Evolutionary conservation across 441 rosid genomes (phyloP).

Genomic region (Adansonia rubrostipa): DNA sequence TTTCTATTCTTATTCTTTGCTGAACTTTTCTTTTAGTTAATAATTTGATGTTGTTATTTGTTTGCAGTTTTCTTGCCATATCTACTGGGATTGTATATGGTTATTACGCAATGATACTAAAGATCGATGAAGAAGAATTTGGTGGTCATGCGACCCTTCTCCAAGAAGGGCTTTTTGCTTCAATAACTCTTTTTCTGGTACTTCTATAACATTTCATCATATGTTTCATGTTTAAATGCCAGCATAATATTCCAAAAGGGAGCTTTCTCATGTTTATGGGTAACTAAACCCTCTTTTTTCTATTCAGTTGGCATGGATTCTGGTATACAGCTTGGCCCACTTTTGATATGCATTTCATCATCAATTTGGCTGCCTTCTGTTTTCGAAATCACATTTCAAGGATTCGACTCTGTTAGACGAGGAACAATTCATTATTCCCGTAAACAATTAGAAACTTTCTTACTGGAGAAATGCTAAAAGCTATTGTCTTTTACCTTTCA

Average conservation of each 20-base stretch:
- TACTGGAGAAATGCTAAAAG: constrained; percentile 24
- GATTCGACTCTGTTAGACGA: constrained; percentile 21
- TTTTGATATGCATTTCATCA: constrained; percentile 46
- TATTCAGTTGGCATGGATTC: constrained; percentile 87
- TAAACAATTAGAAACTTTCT: constrained; percentile 32
- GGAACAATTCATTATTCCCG: constrained; percentile 28
- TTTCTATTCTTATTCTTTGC: neutral
- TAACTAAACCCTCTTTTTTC: constrained; percentile 27
- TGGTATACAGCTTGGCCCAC: constrained; percentile 90
- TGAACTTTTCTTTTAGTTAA: neutral
- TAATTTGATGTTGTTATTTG: neutral
- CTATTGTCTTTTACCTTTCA: constrained; percentile 27
- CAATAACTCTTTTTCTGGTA: constrained; percentile 79
- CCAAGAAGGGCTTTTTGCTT: constrained; percentile 91
- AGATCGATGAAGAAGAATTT: constrained; percentile 85
- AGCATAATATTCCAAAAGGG: neutral
- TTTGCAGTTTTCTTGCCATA: constrained; percentile 67
- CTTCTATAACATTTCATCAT: neutral
- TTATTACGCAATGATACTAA: constrained; percentile 75
- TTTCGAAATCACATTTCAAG: constrained; percentile 21
- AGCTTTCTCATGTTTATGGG: constrained; percentile 18
- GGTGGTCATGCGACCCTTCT: constrained; percentile 95
- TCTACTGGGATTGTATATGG: constrained; percentile 77
- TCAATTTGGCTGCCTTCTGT: constrained; percentile 18
- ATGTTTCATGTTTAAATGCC: neutral